Conservation (phyloP, 2,329 filamentous ascomycete genomes). For the Beauveria scarabaeidicola region DNA sequence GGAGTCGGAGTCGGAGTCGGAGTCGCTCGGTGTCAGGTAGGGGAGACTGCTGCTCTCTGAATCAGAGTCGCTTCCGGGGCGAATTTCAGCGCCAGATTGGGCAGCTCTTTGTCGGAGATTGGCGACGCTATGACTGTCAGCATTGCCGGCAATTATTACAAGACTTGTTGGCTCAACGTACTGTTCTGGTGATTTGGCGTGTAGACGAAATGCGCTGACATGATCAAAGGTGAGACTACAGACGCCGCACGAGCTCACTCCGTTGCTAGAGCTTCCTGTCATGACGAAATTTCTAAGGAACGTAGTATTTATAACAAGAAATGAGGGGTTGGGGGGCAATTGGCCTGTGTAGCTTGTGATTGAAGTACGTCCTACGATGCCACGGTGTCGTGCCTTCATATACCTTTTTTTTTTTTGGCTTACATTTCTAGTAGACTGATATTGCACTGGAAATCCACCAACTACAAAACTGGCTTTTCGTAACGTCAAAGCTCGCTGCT, state of each 20-base stretch:
- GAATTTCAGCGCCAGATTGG: slow-evolving; percentile 7
- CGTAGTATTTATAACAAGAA: background rate
- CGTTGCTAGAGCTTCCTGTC: background rate
- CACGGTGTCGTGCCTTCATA: background rate
- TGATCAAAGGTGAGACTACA: slow-evolving; percentile 4
- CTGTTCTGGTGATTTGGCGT: slow-evolving; percentile 10
- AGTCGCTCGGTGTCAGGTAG: background rate
- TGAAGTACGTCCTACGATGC: background rate
- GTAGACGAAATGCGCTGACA: slow-evolving; percentile 2
- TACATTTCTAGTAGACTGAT: background rate
- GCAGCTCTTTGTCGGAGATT: slow-evolving; percentile 8
- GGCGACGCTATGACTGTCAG: slow-evolving; percentile 2
- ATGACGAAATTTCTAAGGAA: background rate
- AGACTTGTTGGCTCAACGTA: background rate
- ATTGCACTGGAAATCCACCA: background rate
- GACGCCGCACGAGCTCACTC: slow-evolving; percentile 1
- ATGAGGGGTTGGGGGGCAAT: background rate
- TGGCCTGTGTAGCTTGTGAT: background rate
- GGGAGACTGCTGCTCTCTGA: background rate
- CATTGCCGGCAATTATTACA: too few relatives aligned
- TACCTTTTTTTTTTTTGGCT: background rate
- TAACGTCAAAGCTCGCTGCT: too few relatives aligned
- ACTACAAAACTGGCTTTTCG: too few relatives aligned
- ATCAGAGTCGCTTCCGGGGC: background rate
- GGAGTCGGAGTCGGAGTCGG: background rate